Evolutionary conservation across 345 rosid species (phyloP).

Genomic region (Carallia brachiata): DNA sequence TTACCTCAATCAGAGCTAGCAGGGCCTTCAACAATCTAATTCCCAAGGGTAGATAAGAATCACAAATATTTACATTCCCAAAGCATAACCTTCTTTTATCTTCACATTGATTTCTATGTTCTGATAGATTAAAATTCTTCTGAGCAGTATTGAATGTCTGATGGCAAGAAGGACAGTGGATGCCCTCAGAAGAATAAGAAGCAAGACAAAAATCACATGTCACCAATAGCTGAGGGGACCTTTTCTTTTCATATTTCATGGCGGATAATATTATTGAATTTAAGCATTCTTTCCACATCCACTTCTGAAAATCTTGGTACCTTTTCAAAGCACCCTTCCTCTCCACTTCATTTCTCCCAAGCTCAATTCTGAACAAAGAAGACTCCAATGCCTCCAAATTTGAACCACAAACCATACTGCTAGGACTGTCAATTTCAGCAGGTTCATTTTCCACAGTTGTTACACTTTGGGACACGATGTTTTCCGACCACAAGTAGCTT

Average conservation of each 20-base stretch:
- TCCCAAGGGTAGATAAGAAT: constrained; percentile 66
- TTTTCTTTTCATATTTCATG: constrained; percentile 55
- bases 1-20: constrained; percentile 72
- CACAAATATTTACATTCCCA: constrained; percentile 25
- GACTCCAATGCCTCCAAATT: constrained; percentile 44
- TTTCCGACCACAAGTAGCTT: constrained; percentile 33
- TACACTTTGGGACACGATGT: constrained; percentile 29
- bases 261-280: constrained; percentile 46
- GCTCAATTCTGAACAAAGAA: constrained; percentile 68
- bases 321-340: constrained; percentile 61
- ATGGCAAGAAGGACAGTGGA: constrained; percentile 70
- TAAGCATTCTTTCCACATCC: constrained; percentile 77
- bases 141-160: constrained; percentile 42
- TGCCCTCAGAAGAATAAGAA: constrained; percentile 47
- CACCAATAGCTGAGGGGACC: constrained; percentile 51
- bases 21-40: constrained; percentile 69
- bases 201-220: constrained; percentile 65
- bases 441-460: constrained; percentile 36
- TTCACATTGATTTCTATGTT: constrained; percentile 47
- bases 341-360: constrained; percentile 68
- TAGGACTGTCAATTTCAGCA: constrained; percentile 53
- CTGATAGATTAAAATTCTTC: constrained; percentile 27
- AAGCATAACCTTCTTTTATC: constrained; percentile 35
- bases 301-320: constrained; percentile 71
- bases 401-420: constrained; percentile 56